Evolutionary conservation across 768 basidiomycete genomes (phyloP), one percentile per base, ranked within the genome.

Genomic region (Cyclocybe aegerita): DNA sequence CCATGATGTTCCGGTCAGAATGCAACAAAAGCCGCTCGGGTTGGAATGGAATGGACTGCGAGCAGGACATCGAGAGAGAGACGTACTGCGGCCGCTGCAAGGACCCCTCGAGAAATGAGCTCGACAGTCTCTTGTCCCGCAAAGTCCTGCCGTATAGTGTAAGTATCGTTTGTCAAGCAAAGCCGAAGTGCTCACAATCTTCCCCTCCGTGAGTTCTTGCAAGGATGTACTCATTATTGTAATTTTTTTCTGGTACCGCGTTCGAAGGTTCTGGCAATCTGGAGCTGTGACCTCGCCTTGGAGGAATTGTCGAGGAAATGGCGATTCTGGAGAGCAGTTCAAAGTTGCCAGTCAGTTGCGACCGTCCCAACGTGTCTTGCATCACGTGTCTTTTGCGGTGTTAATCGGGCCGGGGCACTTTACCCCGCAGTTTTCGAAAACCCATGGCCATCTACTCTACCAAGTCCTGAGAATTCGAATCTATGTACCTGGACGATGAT

Each of bases 121-220:
- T 85, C 83, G 2, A 81, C 81, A 10, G 69, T 57, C 40, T 73
- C 73, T 60, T 86, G 84, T 1, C 83, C 84, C 46, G 76, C 76
- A 66, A 85, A 86, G 60, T 86, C 84, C 84, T 86, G 15, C 23
- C 23, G 33, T 16, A 44, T 4, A 7, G 3, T 12, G 17, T 15
- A 33, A 8, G 8, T 34, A 46, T 14, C 6, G 4, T 16, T 42
- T 39, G 4, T 4, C 4, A 37, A n/a, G 9, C 9, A 50, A 16
- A 5, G 46, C 15, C 12, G 33, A 2, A 17, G 46, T 48, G 60
- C 71, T 43, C 52, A 77, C 75, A 53, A 75, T 77, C 60, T 67
- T 69, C 23, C 72, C 75, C 56, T 77, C 75, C 2, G 63, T 57
- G 35, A 72, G 53, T 23, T 71, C 67, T 48, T 57, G 54, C 2